Conservation (phyloP, 139 green algal genomes). For the Micractinium sp. region DNA sequence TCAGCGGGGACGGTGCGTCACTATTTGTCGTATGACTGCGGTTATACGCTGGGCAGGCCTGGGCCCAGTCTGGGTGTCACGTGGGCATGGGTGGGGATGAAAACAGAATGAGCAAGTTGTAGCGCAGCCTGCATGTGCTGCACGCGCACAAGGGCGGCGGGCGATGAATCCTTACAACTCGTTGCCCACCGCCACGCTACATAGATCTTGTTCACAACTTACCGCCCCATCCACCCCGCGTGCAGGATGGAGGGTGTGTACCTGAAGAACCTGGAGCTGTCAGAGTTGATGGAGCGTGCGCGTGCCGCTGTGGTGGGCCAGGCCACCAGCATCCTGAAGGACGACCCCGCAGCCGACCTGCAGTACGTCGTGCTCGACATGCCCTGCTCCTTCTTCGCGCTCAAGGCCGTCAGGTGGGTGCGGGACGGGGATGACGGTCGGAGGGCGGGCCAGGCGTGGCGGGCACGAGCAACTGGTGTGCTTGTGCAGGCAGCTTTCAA, state of each 20-base stretch:
- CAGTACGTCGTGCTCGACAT: conserved; percentile 71
- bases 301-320: conserved; percentile 36
- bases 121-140: neutral
- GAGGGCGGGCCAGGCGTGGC: neutral
- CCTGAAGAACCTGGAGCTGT: conserved; percentile 38
- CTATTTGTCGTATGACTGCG: too few relatives aligned
- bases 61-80: too few relatives aligned
- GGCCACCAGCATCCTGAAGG: conserved; percentile 4
- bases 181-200: too few relatives aligned
- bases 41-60: too few relatives aligned
- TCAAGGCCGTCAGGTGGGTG: conserved; percentile 48
- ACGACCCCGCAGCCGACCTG: conserved; percentile 33
- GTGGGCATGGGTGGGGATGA: too few relatives aligned
- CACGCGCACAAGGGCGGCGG: too few relatives aligned
- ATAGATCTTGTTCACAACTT: too few relatives aligned
- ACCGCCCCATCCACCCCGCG: too few relatives aligned
- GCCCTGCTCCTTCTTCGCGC: conserved; percentile 74
- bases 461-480: neutral
- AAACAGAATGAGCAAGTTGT: neutral
- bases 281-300: conserved; percentile 35
- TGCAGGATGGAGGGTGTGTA: conserved; percentile 40
- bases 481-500: neutral
- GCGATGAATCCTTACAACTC: too few relatives aligned
- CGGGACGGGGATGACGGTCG: neutral
- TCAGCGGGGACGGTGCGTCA: too few relatives aligned